Evolutionary conservation across 192 early-diverging fungal genomes (phyloP).

Genomic region (Oehlia diaphana): DNA sequence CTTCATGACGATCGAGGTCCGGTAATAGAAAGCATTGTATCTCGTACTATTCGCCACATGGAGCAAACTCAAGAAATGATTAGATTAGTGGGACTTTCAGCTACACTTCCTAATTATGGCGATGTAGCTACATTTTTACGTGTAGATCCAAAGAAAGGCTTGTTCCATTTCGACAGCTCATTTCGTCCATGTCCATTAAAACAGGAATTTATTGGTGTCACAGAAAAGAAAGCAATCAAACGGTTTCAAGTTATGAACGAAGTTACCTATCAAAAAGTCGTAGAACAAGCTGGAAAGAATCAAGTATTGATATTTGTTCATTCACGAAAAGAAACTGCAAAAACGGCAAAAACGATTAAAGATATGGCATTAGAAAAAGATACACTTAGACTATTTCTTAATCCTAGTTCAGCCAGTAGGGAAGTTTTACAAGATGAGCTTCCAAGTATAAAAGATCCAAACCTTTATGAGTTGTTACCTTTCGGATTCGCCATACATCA

Average conservation of each 20-base stretch:
- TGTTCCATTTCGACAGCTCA: conserved; percentile 92
- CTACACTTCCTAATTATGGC: conserved; percentile 94
- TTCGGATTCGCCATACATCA: conserved; percentile 97
- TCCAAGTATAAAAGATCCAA: conserved; percentile 75
- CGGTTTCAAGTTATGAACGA: conserved; percentile 96
- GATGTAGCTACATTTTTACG: conserved; percentile 96
- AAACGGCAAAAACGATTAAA: conserved; percentile 87
- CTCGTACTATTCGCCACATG: conserved; percentile 80
- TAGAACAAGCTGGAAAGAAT: conserved; percentile 73
- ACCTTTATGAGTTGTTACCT: conserved; percentile 86
- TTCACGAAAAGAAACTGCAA: conserved; percentile 96
- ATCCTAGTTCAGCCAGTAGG: conserved; percentile 77
- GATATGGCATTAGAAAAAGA: conserved; percentile 93
- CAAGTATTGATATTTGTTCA: conserved; percentile 97
- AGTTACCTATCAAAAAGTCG: conserved; percentile 92
- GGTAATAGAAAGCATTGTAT: conserved; percentile 90
- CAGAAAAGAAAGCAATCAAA: conserved; percentile 94
- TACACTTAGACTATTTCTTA: conserved; percentile 79
- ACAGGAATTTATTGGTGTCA: conserved; percentile 96
- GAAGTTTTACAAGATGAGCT: conserved; percentile 86
- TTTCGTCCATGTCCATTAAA: conserved; percentile 94
- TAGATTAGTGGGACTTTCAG: conserved; percentile 88
- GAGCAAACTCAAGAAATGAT: conserved; percentile 89
- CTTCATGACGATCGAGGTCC: conserved; percentile 97
- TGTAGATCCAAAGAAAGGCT: conserved; percentile 72